Base-by-base conservation (phyloP, 2,329 filamentous ascomycete genomes). In the Botrytis elliptica region DNA sequence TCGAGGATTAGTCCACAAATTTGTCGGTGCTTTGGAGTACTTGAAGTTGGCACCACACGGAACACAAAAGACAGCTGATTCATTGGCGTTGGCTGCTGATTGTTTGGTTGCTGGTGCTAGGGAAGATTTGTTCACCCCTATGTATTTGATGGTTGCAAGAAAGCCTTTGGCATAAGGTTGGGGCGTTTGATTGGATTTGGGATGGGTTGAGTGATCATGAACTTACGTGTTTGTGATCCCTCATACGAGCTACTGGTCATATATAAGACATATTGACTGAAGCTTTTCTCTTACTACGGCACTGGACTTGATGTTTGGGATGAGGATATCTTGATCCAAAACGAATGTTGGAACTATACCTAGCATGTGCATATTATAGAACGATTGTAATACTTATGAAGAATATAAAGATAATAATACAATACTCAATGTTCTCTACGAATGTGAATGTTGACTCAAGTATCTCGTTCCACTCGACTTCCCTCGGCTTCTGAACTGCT, bases 141-240 rank as follows among this genome's bases (percentile, higher is more conserved):
- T 98, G 95, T 98, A 97, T 85, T 86, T 98, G 81, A 97, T 98
- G 93, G 89, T 98, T 75, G 95, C 90, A 75, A 90, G 93, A 84
- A 98, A 98, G 88, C 94, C 95, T 64, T 55, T 74, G 67, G 74
- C 68, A 29, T 74, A 59, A 62, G 44, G 29, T 46, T 20, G 36
- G 12, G 71, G 71, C 10, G 65, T 70, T 63, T 57, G 46, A 14
- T 55, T 55, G 33, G 33, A 67, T 55, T 38, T 62, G 36, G 59
- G 33, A 44, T 33, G 62, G 60, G 40, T 42, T 62, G 60, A 66
- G 10, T 40, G 42, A 40, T 42, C 7, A 67, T 57, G 62, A 36
- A 29, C 44, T 55, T 40, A 63, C 22, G 33, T 33, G 12, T 52
- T 38, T 64, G 40, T 29, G 16, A 29, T 52, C 16, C 14, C 25